Base-by-base conservation (phyloP, 2,329 filamentous ascomycete genomes). In the Geoglossum cookeanum region DNA sequence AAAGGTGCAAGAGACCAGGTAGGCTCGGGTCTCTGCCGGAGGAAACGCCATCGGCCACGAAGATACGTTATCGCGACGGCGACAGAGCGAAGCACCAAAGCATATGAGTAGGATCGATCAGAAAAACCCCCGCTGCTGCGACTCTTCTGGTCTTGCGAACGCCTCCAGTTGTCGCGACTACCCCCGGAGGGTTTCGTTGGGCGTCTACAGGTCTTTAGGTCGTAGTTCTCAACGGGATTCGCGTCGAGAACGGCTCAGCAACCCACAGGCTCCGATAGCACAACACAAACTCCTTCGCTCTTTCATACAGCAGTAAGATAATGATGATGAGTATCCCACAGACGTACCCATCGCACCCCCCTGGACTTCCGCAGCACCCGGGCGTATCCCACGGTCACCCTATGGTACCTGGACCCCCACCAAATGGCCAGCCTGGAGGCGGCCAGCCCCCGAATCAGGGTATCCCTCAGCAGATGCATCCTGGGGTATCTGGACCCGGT, bases 381-480 rank as follows among this genome's bases (percentile, higher is more conserved):
- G 83, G 81, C 62, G 80, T 84, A 62, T 77, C 79, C 61, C 79
- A 79, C 61, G 78, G 76, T 55, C 79, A 82, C 63, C 78, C 78
- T 60, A 80, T 81, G 73, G 76, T 74, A 61, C 75, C 78, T 44
- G 79, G 79, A 37, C 82, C 84, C 67, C 80, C 80, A 65, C 83
- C 84, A 55, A 85, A 83, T 63, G 83, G 79, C 63, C 83, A 85
- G 66, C 81, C 80, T 62, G 84, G 84, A 68, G 76, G 75, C 17
- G 47, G 37, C 13, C 57, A 58, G 56, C 83, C 84, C 61, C 80
- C 78, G 32, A 76, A 72, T 60, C 66, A 67, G 42, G 77, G 75
- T 44, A 81, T 84, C 68, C 78, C 78, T 63, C 84, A 85, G 68
- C 84, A 86, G 69, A 79, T 82, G 70, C 83, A 85, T 63, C 85